These are phyloP conservation scores for Cystofilobasidium bisporidii DNA, from an alignment of 768 basidiomycete genomes.

Conservation along the genomic window DNA sequence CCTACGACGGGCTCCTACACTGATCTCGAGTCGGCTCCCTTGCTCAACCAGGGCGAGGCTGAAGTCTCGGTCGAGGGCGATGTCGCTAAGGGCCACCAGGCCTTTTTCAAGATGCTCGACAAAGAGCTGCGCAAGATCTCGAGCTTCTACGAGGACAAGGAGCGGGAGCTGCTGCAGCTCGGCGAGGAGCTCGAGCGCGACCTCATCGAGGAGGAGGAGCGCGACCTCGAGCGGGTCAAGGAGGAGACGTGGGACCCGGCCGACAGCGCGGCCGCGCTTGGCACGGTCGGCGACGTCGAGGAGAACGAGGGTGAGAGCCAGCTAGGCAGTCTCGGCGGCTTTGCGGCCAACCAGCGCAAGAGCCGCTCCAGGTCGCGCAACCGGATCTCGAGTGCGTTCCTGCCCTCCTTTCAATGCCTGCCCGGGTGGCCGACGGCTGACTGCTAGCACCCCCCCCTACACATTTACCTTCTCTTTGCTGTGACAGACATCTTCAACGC, in stretches of 20 bases:
- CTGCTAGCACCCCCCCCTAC: no score
- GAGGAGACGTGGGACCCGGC: slow-evolving; percentile 28
- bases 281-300: slow-evolving; percentile 25
- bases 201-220: slow-evolving; percentile 29
- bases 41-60: slow-evolving; percentile 27
- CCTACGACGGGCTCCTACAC: slow-evolving; percentile 35
- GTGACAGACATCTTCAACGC: neutral
- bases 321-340: slow-evolving; percentile 19
- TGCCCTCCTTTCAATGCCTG: no score
- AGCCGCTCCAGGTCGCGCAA: neutral
- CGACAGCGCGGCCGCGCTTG: slow-evolving; percentile 16
- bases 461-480: neutral
- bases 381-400: neutral
- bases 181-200: slow-evolving; percentile 38
- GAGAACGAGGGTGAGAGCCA: slow-evolving; percentile 28
- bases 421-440: no score
- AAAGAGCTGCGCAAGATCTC: slow-evolving; percentile 71
- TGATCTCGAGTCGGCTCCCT: slow-evolving; percentile 36
- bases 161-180: slow-evolving; percentile 51
- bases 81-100: slow-evolving; percentile 5
- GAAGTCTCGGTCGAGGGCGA: slow-evolving; percentile 35
- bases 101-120: slow-evolving; percentile 50
- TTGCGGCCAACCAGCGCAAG: neutral
- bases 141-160: slow-evolving; percentile 67
- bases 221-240: slow-evolving; percentile 33